These are phyloP conservation scores for Alternaria tenuissima DNA, from an alignment of 2,329 filamentous ascomycete genomes.

Conservation along the genomic window DNA sequence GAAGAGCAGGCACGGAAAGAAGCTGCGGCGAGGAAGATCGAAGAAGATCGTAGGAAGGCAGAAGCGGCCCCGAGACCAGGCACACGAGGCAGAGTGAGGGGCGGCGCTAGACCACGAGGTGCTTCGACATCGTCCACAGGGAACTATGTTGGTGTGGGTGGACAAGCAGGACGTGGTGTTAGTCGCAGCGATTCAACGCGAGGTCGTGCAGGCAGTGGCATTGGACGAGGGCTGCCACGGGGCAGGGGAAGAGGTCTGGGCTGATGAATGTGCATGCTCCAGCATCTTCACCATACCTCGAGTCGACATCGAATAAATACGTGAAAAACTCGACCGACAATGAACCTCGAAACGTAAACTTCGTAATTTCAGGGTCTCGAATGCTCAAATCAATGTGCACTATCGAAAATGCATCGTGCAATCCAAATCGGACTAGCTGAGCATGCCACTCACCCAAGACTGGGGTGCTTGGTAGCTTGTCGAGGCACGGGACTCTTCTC, in stretches of 20 bases:
- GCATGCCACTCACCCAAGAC: neutral
- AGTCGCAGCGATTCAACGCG: conserved; percentile 56
- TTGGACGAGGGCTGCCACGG: conserved; percentile 52
- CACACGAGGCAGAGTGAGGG: conserved; percentile 43
- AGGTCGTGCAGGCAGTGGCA: conserved; percentile 55
- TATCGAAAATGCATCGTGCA: neutral
- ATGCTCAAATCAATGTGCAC: neutral
- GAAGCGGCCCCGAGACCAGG: conserved; percentile 63
- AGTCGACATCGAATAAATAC: neutral
- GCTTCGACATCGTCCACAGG: conserved; percentile 43
- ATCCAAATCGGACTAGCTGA: neutral
- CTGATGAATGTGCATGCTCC: conserved; percentile 12
- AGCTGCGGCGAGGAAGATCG: conserved; percentile 66
- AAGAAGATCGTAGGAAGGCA: conserved; percentile 62
- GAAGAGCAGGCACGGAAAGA: conserved; percentile 83
- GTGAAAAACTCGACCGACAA: neutral
- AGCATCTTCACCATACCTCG: neutral
- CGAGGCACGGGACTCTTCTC: neutral
- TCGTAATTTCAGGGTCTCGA: neutral
- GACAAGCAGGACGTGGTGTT: conserved; percentile 58
- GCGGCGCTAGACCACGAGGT: conserved; percentile 47
- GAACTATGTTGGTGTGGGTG: conserved; percentile 55
- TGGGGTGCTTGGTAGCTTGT: neutral
- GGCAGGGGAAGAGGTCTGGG: conserved; percentile 42
- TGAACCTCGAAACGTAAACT: neutral